A percentile compares a stretch with the other conserved stretches of the same genome.
Conservation (phyloP, 2,329 filamentous ascomycete genomes). For the Fusarium sp. region DNA sequence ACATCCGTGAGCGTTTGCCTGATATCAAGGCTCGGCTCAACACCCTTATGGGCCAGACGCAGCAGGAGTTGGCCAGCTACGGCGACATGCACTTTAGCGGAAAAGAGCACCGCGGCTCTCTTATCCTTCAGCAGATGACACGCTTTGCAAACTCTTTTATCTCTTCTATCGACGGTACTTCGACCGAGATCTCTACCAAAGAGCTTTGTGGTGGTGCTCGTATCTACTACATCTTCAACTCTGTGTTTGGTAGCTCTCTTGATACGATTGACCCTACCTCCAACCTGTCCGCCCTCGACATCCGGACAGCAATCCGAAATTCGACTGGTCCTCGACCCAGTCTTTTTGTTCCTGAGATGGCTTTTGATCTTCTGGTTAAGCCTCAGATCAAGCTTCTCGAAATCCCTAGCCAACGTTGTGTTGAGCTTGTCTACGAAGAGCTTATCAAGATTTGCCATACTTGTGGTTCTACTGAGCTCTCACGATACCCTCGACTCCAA, state of each 20-base stretch:
- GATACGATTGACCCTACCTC: constrained; percentile 96
- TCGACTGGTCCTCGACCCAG: constrained; percentile 96
- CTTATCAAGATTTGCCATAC: constrained; percentile 99
- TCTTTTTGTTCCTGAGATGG: constrained; percentile 96
- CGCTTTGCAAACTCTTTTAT: constrained; percentile 98
- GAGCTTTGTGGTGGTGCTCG: constrained; percentile 94
- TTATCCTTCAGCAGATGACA: constrained; percentile 98
- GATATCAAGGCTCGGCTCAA: constrained; percentile 99
- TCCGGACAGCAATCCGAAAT: constrained; percentile 96
- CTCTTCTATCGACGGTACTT: constrained; percentile 97
- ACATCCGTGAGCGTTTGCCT: constrained; percentile 93
- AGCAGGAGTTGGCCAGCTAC: constrained; percentile 97
- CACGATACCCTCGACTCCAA: constrained; percentile 90
- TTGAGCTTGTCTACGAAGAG: constrained; percentile 98
- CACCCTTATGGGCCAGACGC: constrained; percentile 99
- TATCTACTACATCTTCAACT: constrained; percentile 99
- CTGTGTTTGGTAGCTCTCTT: constrained; percentile 94
- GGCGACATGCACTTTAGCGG: constrained; percentile 98
- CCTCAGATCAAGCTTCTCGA: constrained; percentile 98
- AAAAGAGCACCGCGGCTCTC: constrained; percentile 93
- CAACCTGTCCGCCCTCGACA: constrained; percentile 94
- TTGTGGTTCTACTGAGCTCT: constrained; percentile 93
- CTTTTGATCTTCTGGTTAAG: constrained; percentile 97
- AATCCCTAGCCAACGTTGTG: constrained; percentile 93
- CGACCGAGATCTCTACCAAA: constrained; percentile 98